A percentile compares a stretch with the other conserved stretches of the same genome.
phyloP scores from a whole-genome alignment of 2,329 filamentous ascomycete genomes.

The Aspergillus eucalypticola region DNA sequence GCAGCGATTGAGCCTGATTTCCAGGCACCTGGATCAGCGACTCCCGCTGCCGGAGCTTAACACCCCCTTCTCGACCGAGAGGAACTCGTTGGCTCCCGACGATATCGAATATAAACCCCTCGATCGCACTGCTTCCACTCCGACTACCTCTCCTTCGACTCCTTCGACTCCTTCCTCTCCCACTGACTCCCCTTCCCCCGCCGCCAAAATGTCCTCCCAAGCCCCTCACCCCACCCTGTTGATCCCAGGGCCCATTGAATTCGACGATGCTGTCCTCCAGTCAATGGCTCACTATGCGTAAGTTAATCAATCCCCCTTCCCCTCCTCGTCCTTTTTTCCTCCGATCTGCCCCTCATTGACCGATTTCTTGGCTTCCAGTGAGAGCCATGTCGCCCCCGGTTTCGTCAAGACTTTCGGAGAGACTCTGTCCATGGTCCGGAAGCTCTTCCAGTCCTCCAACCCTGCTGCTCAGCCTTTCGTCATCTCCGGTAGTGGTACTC shows the following conservation, averaged over 20 bases:
- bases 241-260: conserved; percentile 97
- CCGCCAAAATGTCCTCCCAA: conserved; percentile 58
- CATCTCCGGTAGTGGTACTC: conserved; percentile 88
- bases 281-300: conserved; percentile 86
- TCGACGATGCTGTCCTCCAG: conserved; percentile 92
- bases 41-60: conserved; percentile 59
- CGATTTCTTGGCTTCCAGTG: conserved; percentile 55
- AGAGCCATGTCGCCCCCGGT: conserved; percentile 86
- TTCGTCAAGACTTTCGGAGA: conserved; percentile 93
- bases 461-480: conserved; percentile 85
- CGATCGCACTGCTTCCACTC: conserved; percentile 32
- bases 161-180: conserved; percentile 6
- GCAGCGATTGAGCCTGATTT: conserved; percentile 60
- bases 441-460: conserved; percentile 89
- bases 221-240: conserved; percentile 71
- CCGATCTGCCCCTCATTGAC: not conserved
- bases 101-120: conserved; percentile 54
- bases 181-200: conserved; percentile 21
- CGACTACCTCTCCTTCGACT: conserved; percentile 21
- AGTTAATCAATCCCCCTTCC: conserved; percentile 14
- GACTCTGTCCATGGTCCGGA: conserved; percentile 79
- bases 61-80: conserved; percentile 64
- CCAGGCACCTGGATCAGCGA: conserved; percentile 60
- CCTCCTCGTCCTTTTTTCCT: conserved; percentile 10
- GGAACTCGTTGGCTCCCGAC: conserved; percentile 53